Conservation (phyloP, 495 filamentous ascomycete species). For the Rusavskia elegans region DNA sequence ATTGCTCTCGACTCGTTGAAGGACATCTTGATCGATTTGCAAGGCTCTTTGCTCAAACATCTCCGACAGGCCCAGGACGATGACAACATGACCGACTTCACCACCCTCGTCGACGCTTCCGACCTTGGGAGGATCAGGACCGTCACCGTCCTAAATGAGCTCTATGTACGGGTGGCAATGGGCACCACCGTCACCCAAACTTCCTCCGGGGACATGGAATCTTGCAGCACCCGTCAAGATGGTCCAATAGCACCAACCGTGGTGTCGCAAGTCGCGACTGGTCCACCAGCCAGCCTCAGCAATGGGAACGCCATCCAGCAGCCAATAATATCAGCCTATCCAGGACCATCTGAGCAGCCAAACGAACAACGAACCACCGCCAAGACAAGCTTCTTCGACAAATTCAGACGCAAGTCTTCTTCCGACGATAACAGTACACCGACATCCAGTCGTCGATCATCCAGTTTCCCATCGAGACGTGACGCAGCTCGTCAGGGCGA, state of each 20-base stretch:
- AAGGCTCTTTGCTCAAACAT: conserved; percentile 8
- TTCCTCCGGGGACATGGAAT: neutral
- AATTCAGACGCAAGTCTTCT: neutral
- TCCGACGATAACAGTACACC: neutral
- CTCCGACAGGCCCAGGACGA: conserved; percentile 8
- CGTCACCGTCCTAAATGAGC: conserved; percentile 7
- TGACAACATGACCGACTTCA: conserved; percentile 8
- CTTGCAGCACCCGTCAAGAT: neutral
- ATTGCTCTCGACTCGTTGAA: conserved; percentile 13
- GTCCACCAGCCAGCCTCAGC: too few species aligned
- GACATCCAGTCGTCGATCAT: too few species aligned
- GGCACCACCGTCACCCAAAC: neutral
- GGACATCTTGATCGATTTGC: conserved; percentile 8
- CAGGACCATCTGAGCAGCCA: neutral
- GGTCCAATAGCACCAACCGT: too few species aligned
- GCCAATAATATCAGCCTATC: too few species aligned
- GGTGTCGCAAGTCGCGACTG: too few species aligned
- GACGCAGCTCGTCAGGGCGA: neutral
- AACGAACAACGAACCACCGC: neutral
- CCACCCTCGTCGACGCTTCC: conserved; percentile 7
- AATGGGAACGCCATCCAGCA: too few species aligned
- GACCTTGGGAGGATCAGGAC: conserved; percentile 9
- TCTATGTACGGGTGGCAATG: conserved; percentile 8
- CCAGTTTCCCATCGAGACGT: neutral
- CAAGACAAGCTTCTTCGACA: neutral